Conservation (phyloP, 257 asterid genomes). For the Solanum sitiens region DNA sequence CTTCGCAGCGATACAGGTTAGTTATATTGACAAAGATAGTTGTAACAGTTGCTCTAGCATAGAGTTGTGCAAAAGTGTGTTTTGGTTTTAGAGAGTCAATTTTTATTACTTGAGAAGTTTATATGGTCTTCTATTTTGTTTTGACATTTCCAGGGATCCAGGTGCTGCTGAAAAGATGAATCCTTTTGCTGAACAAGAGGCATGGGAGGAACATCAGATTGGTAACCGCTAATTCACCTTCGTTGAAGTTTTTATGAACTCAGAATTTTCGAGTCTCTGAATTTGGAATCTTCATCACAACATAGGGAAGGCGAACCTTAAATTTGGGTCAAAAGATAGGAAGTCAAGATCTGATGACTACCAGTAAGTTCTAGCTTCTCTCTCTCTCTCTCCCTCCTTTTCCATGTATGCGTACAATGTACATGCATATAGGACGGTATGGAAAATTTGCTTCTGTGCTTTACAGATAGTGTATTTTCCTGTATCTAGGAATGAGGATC, state of each 20-base stretch:
- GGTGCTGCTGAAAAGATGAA: slow-evolving; percentile 84
- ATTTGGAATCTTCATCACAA: slow-evolving; percentile 4
- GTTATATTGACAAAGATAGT: neutral
- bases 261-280: slow-evolving; percentile 4
- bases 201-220: slow-evolving; percentile 98
- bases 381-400: neutral
- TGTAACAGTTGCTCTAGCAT: neutral
- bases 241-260: neutral
- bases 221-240: slow-evolving; percentile 23
- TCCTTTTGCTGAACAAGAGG: slow-evolving; percentile 98
- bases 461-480: neutral
- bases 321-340: slow-evolving; percentile 67
- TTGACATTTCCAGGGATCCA: slow-evolving; percentile 44
- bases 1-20: slow-evolving; percentile 35
- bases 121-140: neutral
- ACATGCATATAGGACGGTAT: neutral
- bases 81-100: neutral
- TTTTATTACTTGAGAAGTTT: neutral
- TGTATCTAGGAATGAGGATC: neutral
- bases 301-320: slow-evolving; percentile 82
- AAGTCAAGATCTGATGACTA: slow-evolving; percentile 53
- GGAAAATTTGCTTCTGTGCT: neutral
- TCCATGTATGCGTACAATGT: neutral
- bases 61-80: neutral
- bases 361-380: slow-evolving; percentile 48